Evolutionary conservation across 2,329 filamentous ascomycete genomes (phyloP).

Genomic region (Botryotinia globosa): DNA sequence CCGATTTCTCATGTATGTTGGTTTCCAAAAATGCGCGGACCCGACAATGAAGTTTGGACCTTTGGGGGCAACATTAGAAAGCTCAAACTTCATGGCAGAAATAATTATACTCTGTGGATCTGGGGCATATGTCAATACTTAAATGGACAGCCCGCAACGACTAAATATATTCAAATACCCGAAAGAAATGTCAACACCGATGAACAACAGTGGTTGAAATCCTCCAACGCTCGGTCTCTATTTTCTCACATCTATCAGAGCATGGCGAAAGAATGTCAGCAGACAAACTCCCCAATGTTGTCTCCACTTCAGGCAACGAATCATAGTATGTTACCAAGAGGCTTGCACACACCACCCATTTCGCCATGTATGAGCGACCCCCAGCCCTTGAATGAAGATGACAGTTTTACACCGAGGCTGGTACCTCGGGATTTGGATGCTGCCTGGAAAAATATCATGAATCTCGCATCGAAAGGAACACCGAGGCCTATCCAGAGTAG

Average conservation of each 20-base stretch:
- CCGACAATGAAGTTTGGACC: constrained; percentile 29
- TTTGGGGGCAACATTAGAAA: constrained; percentile 25
- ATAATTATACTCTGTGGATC: constrained; percentile 23
- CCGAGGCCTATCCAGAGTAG: not conserved
- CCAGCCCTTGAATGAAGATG: not conserved
- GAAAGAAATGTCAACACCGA: constrained; percentile 9
- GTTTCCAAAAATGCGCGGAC: constrained; percentile 26
- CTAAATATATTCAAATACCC: constrained; percentile 24
- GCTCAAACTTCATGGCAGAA: constrained; percentile 23
- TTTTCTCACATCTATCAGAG: constrained; percentile 3
- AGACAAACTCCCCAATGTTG: not conserved
- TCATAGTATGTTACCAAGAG: not conserved
- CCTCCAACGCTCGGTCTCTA: not conserved
- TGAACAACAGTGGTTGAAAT: not conserved
- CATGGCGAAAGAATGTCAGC: not conserved
- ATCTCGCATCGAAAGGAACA: not conserved
- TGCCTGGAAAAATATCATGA: not conserved
- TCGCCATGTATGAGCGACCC: not conserved
- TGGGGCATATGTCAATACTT: constrained; percentile 29
- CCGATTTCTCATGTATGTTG: constrained; percentile 30
- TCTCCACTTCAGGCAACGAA: not conserved
- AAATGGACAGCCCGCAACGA: constrained; percentile 22
- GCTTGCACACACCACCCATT: not conserved
- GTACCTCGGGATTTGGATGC: not conserved
- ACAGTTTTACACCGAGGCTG: not conserved